Conservation (phyloP, 306 rosid genomes). For the Medicago ruthenica region DNA sequence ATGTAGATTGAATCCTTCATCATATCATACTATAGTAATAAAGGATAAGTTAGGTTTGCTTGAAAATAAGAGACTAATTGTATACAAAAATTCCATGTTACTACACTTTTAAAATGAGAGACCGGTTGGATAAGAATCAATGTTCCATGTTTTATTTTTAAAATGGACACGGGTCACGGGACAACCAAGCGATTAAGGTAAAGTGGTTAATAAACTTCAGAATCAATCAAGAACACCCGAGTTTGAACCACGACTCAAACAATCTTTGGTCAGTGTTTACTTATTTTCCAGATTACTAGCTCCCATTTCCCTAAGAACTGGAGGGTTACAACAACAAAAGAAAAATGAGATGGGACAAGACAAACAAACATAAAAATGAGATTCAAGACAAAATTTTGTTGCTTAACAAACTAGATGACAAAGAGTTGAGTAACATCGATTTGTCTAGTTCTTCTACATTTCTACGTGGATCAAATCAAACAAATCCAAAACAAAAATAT, state of each 20-base stretch:
- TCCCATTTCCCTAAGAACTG: no score
- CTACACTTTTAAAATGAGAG: background rate
- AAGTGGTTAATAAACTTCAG: no score
- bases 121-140: background rate
- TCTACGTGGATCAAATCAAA: background rate
- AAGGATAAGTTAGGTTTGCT: background rate
- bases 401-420: background rate
- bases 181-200: background rate
- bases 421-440: background rate
- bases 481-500: background rate
- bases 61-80: background rate
- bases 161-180: background rate
- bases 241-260: no score
- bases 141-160: background rate
- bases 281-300: no score
- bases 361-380: background rate
- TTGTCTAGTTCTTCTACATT: background rate
- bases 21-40: conserved; percentile 8
- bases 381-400: background rate
- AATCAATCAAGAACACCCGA: no score
- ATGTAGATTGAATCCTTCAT: conserved; percentile 11
- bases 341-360: background rate
- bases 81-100: background rate
- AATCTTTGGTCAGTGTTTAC: no score
- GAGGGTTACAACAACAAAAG: no score